Conservation (phyloP, 73 alveolate genomes). For the Paramecium octaurelia region DNA sequence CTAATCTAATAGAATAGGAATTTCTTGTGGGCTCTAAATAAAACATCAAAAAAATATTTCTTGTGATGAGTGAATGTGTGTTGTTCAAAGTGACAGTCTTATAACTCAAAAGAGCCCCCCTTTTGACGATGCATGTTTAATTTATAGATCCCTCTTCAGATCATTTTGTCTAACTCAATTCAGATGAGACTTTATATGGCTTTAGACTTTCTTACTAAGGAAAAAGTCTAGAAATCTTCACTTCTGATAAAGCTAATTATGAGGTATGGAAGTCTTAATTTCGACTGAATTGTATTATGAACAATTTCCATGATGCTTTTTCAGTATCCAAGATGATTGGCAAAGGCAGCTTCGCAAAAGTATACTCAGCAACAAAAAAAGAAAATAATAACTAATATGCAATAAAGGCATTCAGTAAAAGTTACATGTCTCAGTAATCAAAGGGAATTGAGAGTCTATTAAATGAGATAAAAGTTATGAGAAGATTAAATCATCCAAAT, state of each 20-base stretch:
- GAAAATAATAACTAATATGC: conserved; percentile 61
- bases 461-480: conserved; percentile 68
- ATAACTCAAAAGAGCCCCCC: background rate
- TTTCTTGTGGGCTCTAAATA: background rate
- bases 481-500: conserved; percentile 72
- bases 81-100: background rate
- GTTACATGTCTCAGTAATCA: conserved; percentile 5
- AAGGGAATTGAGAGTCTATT: conserved; percentile 58
- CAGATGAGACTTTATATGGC: conserved; percentile 32
- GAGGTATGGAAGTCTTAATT: background rate
- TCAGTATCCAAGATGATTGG: conserved; percentile 65
- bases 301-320: background rate
- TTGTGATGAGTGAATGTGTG: background rate
- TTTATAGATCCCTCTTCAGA: conserved; percentile 25
- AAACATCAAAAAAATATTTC: background rate
- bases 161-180: conserved; percentile 14
- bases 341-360: conserved; percentile 72
- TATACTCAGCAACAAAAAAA: conserved; percentile 64
- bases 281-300: background rate
- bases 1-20: background rate
- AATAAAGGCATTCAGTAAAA: conserved; percentile 66
- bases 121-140: background rate
- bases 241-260: conserved; percentile 29
- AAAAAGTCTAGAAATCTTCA: conserved; percentile 34
- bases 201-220: conserved; percentile 38